Percentiles rank a stretch among this genome's conserved stretches.
These are phyloP conservation scores for Hortiboletus campestris DNA, from an alignment of 768 basidiomycete genomes.

Conservation along the genomic window DNA sequence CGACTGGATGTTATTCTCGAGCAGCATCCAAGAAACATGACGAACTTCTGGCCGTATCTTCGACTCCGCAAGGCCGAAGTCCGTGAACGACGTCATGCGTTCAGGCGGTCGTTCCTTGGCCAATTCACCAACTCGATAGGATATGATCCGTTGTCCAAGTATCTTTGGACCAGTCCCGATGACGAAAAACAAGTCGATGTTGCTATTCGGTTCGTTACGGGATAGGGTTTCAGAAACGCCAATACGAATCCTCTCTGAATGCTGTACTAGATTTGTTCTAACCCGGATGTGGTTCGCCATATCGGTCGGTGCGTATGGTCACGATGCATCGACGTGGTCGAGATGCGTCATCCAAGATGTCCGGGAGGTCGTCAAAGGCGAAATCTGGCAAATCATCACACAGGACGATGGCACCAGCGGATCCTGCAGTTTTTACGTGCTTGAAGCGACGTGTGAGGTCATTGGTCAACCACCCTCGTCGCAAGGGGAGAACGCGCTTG, in stretches of 20 bases:
- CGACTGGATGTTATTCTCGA: constrained; percentile 43
- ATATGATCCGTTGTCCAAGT: constrained; percentile 37
- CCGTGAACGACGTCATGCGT: constrained; percentile 35
- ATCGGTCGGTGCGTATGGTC: constrained; percentile 45
- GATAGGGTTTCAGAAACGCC: not conserved
- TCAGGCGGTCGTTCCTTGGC: constrained; percentile 51
- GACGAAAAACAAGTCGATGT: constrained; percentile 54
- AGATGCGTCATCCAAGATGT: constrained; percentile 43
- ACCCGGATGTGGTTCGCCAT: constrained; percentile 63
- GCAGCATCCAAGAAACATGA: constrained; percentile 43
- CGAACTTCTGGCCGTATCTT: constrained; percentile 75
- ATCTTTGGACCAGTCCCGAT: constrained; percentile 61
- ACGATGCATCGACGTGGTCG: constrained; percentile 35
- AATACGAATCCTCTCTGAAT: not conserved
- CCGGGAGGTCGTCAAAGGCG: constrained; percentile 50
- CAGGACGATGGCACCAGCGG: constrained; percentile 23
- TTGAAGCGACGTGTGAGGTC: constrained; percentile 74
- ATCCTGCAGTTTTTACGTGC: constrained; percentile 45
- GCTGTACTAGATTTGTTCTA: constrained; percentile 52
- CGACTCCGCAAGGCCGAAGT: constrained; percentile 47
- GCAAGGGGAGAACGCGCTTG: not conserved
- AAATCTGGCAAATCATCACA: constrained; percentile 59
- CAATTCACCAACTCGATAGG: constrained; percentile 28
- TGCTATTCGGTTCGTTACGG: constrained; percentile 49
- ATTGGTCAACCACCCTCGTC: constrained; percentile 43